phyloP scores from a whole-genome alignment of 2,329 filamentous ascomycete genomes.

The Coniochaeta sp. region DNA sequence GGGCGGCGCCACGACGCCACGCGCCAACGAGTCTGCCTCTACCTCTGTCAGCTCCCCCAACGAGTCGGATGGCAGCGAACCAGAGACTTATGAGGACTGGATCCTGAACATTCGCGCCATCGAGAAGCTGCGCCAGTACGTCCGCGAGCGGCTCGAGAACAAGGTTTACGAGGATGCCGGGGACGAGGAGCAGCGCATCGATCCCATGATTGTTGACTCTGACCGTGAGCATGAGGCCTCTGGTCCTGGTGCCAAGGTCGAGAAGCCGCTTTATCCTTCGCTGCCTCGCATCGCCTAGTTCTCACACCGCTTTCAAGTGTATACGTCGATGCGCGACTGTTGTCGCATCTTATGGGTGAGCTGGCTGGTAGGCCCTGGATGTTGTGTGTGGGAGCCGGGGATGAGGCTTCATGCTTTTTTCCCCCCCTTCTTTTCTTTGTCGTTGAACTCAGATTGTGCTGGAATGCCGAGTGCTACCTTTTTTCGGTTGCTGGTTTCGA shows the following conservation, averaged over 20 bases:
- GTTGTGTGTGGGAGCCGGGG: no score
- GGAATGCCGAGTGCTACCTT: no score
- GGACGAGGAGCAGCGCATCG: conserved; percentile 21
- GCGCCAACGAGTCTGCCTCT: conserved; percentile 27
- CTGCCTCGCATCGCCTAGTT: conserved; percentile 15
- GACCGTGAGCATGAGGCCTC: conserved; percentile 6
- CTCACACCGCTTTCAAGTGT: not conserved
- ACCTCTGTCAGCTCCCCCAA: conserved; percentile 47
- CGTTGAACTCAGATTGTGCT: no score
- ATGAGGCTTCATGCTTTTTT: no score
- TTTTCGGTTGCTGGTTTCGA: no score
- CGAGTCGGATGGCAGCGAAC: conserved; percentile 47
- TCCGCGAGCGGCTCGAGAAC: conserved; percentile 48
- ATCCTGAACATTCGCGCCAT: conserved; percentile 59
- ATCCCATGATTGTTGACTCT: conserved; percentile 23
- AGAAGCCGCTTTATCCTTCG: conserved; percentile 25
- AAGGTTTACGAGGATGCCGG: conserved; percentile 39
- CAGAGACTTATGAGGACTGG: conserved; percentile 57
- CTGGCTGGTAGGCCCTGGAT: no score
- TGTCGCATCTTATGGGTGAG: not conserved
- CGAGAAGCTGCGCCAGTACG: conserved; percentile 51
- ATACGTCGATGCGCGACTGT: not conserved
- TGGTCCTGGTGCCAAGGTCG: conserved; percentile 4
- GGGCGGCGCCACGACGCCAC: conserved; percentile 17
- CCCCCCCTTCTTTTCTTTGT: no score